These are phyloP conservation scores for Afroboletus lepidellus DNA, from an alignment of 1,284 basidiomycete genomes.

Conservation along the genomic window DNA sequence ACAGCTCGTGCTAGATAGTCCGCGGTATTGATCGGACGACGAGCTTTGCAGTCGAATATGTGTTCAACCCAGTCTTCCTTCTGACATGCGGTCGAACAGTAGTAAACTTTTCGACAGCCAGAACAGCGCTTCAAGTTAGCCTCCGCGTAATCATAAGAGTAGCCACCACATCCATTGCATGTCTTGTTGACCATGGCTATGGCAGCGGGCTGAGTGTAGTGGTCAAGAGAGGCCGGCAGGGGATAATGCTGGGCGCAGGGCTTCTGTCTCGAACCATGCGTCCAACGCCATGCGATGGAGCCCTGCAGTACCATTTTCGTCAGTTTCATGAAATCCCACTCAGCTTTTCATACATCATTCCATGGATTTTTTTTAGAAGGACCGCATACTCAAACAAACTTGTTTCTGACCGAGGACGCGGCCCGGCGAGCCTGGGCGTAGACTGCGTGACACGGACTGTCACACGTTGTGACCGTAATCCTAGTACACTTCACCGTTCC, in stretches of 20 bases:
- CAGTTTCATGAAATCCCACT: too few relatives aligned
- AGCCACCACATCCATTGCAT: neutral
- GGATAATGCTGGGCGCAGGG: too few relatives aligned
- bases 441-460: too few relatives aligned
- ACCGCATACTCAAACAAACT: too few relatives aligned
- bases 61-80: neutral
- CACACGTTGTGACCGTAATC: too few relatives aligned
- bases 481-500: too few relatives aligned
- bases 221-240: neutral
- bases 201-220: neutral
- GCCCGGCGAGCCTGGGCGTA: too few relatives aligned
- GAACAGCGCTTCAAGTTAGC: constrained; percentile 3
- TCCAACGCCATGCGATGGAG: too few relatives aligned
- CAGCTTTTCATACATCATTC: too few relatives aligned
- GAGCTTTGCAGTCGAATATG: constrained; percentile 7
- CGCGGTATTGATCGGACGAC: neutral
- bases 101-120: constrained; percentile 3
- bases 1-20: constrained; percentile 1
- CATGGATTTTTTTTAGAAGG: too few relatives aligned
- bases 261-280: neutral
- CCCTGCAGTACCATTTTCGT: too few relatives aligned
- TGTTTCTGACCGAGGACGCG: too few relatives aligned
- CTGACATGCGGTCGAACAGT: neutral
- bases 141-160: neutral
- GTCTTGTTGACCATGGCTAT: neutral